phyloP scores from a whole-genome alignment of 805 yeast species.

The Spathaspora girioi region DNA sequence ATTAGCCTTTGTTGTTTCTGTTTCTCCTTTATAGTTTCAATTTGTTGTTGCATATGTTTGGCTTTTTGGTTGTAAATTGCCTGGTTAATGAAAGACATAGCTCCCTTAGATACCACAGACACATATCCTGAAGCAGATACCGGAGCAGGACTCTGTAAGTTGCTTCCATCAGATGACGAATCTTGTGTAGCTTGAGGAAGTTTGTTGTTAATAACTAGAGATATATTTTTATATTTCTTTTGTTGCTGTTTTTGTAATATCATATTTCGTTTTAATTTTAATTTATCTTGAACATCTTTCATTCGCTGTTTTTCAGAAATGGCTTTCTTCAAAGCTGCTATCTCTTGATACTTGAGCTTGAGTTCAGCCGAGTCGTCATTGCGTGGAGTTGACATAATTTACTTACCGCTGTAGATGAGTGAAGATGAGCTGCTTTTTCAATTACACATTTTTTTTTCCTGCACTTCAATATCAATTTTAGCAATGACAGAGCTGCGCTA shows the following conservation, averaged over 20 bases:
- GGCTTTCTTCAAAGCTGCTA: slow-evolving; percentile 24
- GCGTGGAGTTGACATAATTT: neutral
- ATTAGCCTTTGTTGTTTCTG: slow-evolving; percentile 15
- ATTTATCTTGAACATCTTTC: slow-evolving; percentile 3
- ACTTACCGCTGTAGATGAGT: neutral
- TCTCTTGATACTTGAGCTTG: slow-evolving; percentile 24
- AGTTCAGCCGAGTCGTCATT: neutral
- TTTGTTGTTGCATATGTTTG: slow-evolving; percentile 10
- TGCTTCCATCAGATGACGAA: neutral
- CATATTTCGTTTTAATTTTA: neutral
- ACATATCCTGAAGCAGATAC: slow-evolving; percentile 14
- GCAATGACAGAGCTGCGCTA: too few relatives aligned
- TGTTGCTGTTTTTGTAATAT: neutral
- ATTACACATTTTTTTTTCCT: neutral
- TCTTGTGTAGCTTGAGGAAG: neutral
- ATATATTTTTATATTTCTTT: slow-evolving; percentile 19
- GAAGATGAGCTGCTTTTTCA: neutral
- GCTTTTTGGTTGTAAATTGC: slow-evolving; percentile 19
- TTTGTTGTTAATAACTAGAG: slow-evolving; percentile 22
- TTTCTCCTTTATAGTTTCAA: neutral
- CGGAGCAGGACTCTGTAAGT: neutral
- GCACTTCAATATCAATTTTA: neutral
- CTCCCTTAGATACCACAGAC: slow-evolving; percentile 28
- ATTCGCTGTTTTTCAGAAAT: slow-evolving; percentile 18
- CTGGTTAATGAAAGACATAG: slow-evolving; percentile 37